phyloP scores from a whole-genome alignment of 208 protist genomes.

The Trypanosoma scelopori region DNA sequence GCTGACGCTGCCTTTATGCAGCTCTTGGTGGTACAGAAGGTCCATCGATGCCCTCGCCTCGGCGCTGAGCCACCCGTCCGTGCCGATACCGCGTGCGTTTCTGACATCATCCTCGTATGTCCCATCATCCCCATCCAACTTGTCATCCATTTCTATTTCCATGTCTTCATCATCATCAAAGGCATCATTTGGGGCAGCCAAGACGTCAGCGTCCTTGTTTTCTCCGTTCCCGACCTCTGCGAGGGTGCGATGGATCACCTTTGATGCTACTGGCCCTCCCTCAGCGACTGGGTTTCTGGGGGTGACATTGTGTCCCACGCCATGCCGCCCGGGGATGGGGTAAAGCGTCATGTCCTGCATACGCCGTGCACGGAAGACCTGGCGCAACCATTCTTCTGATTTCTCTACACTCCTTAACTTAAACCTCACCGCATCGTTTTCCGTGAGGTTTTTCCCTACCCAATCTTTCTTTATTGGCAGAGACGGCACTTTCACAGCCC shows the following conservation, averaged over 20 bases:
- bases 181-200: neutral
- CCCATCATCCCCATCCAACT: neutral
- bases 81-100: slow-evolving; percentile 28
- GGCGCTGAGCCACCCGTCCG: slow-evolving; percentile 50
- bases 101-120: neutral
- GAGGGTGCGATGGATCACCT: neutral
- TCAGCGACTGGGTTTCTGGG: neutral
- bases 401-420: slow-evolving; percentile 1
- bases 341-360: slow-evolving; percentile 16
- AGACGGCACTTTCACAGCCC: slow-evolving; percentile 64
- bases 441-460: slow-evolving; percentile 36
- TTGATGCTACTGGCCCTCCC: neutral
- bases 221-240: too few relatives aligned
- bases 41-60: slow-evolving; percentile 75
- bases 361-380: slow-evolving; percentile 12
- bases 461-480: slow-evolving; percentile 84
- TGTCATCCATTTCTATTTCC: slow-evolving; percentile 22
- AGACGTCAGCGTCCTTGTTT: too few relatives aligned
- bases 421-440: slow-evolving; percentile 23
- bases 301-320: neutral
- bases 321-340: too few relatives aligned
- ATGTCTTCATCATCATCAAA: slow-evolving; percentile 25
- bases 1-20: slow-evolving; percentile 40
- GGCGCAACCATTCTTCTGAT: slow-evolving; percentile 9
- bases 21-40: slow-evolving; percentile 74